These are phyloP conservation scores for Metschnikowia koreensis DNA, from an alignment of 805 yeast species.

Conservation along the genomic window DNA sequence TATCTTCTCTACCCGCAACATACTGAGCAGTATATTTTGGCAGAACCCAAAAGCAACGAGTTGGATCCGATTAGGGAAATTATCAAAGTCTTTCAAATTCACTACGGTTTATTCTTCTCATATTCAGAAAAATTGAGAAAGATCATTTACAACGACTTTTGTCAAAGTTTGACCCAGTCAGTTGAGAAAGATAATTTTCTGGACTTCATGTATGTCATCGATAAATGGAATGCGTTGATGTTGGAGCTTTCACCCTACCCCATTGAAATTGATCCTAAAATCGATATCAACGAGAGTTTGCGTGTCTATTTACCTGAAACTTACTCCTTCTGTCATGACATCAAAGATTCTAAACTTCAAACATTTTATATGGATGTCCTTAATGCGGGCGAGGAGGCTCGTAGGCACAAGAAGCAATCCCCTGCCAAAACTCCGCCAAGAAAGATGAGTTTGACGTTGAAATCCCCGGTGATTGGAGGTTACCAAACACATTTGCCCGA, in stretches of 20 bases:
- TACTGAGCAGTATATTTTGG: slow-evolving; percentile 48
- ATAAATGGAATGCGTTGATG: slow-evolving; percentile 43
- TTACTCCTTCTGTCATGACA: slow-evolving; percentile 8
- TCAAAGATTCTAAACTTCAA: slow-evolving; percentile 15
- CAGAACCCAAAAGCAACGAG: slow-evolving; percentile 52
- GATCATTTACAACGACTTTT: slow-evolving; percentile 34
- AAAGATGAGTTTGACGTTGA: slow-evolving; percentile 9
- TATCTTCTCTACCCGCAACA: slow-evolving; percentile 38
- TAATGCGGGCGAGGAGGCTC: slow-evolving; percentile 16
- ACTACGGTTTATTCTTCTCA: slow-evolving; percentile 40
- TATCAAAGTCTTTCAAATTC: slow-evolving; percentile 44
- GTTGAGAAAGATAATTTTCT: slow-evolving; percentile 33
- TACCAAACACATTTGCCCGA: slow-evolving; percentile 11
- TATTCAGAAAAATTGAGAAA: slow-evolving; percentile 32
- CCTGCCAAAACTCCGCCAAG: neutral
- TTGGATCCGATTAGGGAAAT: slow-evolving; percentile 65
- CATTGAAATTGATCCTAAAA: slow-evolving; percentile 16
- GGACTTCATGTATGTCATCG: slow-evolving; percentile 36
- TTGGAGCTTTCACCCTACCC: slow-evolving; percentile 34
- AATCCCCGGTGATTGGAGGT: slow-evolving; percentile 8
- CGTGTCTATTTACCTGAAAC: slow-evolving; percentile 14
- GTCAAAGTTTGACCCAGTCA: slow-evolving; percentile 29
- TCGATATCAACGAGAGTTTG: slow-evolving; percentile 19
- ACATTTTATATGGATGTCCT: slow-evolving; percentile 17
- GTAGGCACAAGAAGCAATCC: neutral